A percentile compares a stretch with the other conserved stretches of the same genome.
Conservation (phyloP, 805 yeast species). For the Barnettozyma siamensis region DNA sequence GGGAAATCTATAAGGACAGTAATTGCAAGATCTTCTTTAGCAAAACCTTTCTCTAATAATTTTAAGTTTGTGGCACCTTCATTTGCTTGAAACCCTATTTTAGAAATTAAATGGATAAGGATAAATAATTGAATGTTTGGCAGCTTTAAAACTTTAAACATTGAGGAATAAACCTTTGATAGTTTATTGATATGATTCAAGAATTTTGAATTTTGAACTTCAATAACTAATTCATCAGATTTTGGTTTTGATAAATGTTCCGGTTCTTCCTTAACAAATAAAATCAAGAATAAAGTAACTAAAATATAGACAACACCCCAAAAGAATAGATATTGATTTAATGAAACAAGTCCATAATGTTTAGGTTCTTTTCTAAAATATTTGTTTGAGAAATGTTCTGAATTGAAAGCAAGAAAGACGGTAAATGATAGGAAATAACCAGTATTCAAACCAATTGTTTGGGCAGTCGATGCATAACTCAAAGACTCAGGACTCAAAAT, state of each 20-base stretch:
- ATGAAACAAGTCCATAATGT: slow-evolving; percentile 59
- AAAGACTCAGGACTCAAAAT: slow-evolving; percentile 71
- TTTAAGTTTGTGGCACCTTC: slow-evolving; percentile 94
- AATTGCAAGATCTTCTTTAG: slow-evolving; percentile 89
- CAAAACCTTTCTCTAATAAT: slow-evolving; percentile 82
- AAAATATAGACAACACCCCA: slow-evolving; percentile 71
- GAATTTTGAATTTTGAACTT: slow-evolving; percentile 5
- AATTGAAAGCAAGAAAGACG: slow-evolving; percentile 82
- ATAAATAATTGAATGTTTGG: slow-evolving; percentile 72
- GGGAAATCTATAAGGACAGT: slow-evolving; percentile 94
- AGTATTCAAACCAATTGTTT: slow-evolving; percentile 88
- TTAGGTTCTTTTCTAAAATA: slow-evolving; percentile 61
- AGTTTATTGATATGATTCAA: slow-evolving; percentile 28
- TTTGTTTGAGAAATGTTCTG: slow-evolving; percentile 87
- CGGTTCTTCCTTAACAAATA: slow-evolving; percentile 70
- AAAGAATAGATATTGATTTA: slow-evolving; percentile 69
- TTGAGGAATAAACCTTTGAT: slow-evolving; percentile 49
- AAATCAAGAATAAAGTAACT: slow-evolving; percentile 56
- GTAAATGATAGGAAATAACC: slow-evolving; percentile 93
- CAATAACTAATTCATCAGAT: slow-evolving; percentile 3
- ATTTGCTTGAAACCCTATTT: slow-evolving; percentile 91
- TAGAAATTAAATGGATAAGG: slow-evolving; percentile 68
- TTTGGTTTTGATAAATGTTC: slow-evolving; percentile 30
- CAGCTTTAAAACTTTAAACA: slow-evolving; percentile 63
- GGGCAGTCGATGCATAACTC: slow-evolving; percentile 94